phyloP scores from a whole-genome alignment of 2,329 filamentous ascomycete genomes.

The Colletotrichum noveboracense region DNA sequence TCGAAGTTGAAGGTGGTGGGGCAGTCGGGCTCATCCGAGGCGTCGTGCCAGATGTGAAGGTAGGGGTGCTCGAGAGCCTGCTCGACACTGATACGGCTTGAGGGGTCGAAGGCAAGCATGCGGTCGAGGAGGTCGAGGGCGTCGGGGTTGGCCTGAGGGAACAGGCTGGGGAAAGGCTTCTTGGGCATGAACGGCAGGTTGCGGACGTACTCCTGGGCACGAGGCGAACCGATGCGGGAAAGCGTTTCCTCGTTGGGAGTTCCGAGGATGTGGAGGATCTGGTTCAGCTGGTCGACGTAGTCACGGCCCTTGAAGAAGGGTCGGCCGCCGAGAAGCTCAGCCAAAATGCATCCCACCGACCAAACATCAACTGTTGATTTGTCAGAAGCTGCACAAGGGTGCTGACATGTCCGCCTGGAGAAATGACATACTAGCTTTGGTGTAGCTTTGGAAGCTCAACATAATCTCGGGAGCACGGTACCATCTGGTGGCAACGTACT shows the following conservation, averaged over 20 bases:
- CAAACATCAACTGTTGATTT: conserved; percentile 84
- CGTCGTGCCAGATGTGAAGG: conserved; percentile 97
- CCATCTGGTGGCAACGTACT: conserved; percentile 98
- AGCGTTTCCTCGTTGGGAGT: conserved; percentile 96
- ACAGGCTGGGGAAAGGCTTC: conserved; percentile 85
- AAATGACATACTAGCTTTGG: conserved; percentile 92
- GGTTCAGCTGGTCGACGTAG: conserved; percentile 99
- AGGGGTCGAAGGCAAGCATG: conserved; percentile 97
- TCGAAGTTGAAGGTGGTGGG: conserved; percentile 97
- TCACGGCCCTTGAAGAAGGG: conserved; percentile 99
- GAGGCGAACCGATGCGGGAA: conserved; percentile 89
- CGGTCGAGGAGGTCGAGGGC: conserved; percentile 93
- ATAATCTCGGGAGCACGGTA: conserved; percentile 96
- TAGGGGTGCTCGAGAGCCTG: conserved; percentile 96
- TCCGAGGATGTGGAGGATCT: conserved; percentile 97
- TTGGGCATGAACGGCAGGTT: conserved; percentile 96
- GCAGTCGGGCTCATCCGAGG: conserved; percentile 92
- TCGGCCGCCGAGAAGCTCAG: conserved; percentile 91
- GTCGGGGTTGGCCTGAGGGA: conserved; percentile 94
- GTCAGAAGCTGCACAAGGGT: neutral
- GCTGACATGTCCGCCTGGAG: neutral
- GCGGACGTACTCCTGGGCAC: conserved; percentile 97
- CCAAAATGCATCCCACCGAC: conserved; percentile 98
- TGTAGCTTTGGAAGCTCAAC: conserved; percentile 99
- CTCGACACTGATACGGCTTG: conserved; percentile 91